Percentiles rank a stretch among this genome's conserved stretches.
Evolutionary conservation across 176 grass and related monocot species (phyloP).

Genomic region (Olyra latifolia): DNA sequence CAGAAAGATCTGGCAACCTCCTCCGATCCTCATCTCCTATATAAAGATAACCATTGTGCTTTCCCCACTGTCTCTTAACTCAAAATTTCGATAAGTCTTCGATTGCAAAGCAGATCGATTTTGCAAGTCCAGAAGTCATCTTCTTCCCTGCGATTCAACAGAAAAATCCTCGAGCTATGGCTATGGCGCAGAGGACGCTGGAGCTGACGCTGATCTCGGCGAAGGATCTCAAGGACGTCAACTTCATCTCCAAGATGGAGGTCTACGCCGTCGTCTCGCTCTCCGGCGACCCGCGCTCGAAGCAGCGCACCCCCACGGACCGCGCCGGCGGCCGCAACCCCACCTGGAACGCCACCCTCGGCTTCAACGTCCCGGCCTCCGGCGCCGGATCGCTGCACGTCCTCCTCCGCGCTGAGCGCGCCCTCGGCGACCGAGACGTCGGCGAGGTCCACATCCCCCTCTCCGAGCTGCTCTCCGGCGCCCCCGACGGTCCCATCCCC

Average conservation of each 20-base stretch:
- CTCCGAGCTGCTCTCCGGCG: constrained; percentile 58
- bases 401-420: constrained; percentile 63
- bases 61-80: not conserved
- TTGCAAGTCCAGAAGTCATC: not conserved
- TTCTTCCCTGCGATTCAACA: not conserved
- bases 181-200: constrained; percentile 62
- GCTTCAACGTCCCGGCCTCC: constrained; percentile 46
- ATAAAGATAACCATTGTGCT: not conserved
- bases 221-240: constrained; percentile 85
- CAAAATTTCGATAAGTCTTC: not conserved
- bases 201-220: constrained; percentile 76
- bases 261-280: constrained; percentile 74
- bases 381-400: constrained; percentile 36
- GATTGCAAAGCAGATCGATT: not conserved
- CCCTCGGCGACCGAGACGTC: constrained; percentile 73
- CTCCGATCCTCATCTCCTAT: not conserved
- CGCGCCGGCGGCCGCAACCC: constrained; percentile 65
- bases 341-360: constrained; percentile 61
- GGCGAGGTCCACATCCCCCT: constrained; percentile 81
- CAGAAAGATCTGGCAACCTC: constrained; percentile 6
- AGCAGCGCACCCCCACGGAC: constrained; percentile 52
- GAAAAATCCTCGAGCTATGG: not conserved
- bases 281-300: constrained; percentile 53
- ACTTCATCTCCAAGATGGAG: constrained; percentile 74
- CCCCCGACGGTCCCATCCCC: constrained; percentile 32